phyloP scores from a whole-genome alignment of 164 flowering plant species.

The Vitis amurensis region DNA sequence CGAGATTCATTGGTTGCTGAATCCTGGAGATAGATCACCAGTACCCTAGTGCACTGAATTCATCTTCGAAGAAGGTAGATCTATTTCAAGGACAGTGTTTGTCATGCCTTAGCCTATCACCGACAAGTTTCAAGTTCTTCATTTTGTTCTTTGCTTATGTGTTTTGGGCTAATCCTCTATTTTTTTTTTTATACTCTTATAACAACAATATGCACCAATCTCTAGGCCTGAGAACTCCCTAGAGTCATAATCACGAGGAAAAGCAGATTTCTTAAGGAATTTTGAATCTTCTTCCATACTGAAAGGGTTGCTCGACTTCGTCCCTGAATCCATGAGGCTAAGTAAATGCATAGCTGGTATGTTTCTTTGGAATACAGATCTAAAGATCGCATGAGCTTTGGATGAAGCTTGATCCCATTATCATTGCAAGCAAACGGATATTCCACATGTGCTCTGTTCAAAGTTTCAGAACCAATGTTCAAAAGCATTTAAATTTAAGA shows the following conservation, averaged over 20 bases:
- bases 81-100: too few species aligned
- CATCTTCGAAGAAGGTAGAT: too few species aligned
- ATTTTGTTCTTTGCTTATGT: too few species aligned
- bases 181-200: too few species aligned
- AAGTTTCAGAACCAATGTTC: background rate
- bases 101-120: too few species aligned
- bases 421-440: slow-evolving; percentile 20
- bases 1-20: too few species aligned
- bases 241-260: slow-evolving; percentile 22
- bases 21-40: too few species aligned
- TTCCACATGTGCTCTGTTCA: slow-evolving; percentile 12
- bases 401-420: slow-evolving; percentile 24
- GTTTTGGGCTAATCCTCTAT: too few species aligned
- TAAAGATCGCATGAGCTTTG: slow-evolving; percentile 12
- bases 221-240: slow-evolving; percentile 26
- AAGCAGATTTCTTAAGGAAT: slow-evolving; percentile 24
- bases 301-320: slow-evolving; percentile 26
- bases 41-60: too few species aligned
- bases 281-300: slow-evolving; percentile 20
- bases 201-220: slow-evolving; percentile 7
- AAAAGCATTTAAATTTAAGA: slow-evolving; percentile 9
- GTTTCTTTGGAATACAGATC: slow-evolving; percentile 60
- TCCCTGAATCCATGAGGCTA: slow-evolving; percentile 59
- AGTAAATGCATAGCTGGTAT: slow-evolving; percentile 73
- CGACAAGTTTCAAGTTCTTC: too few species aligned